Conservation (phyloP, 1,284 basidiomycete species). For the Vanrija sp. region DNA sequence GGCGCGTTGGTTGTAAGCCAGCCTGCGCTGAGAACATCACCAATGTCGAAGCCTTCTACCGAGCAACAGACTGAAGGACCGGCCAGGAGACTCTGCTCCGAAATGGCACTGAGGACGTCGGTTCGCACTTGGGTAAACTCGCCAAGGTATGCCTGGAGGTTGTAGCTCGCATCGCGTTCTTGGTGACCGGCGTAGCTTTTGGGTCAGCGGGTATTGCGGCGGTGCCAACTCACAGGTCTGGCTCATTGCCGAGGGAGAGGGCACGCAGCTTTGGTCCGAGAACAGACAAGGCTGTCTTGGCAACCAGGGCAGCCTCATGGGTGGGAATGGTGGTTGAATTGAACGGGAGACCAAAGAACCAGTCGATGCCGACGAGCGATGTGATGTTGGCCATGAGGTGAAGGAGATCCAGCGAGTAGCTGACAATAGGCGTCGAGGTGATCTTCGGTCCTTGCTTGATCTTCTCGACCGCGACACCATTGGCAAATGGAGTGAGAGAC, state of each 20-base stretch:
- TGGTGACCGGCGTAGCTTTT: slow-evolving; percentile 33
- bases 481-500: slow-evolving; percentile 30
- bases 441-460: slow-evolving; percentile 16
- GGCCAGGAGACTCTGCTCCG: slow-evolving; percentile 55
- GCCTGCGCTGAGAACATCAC: slow-evolving; percentile 57
- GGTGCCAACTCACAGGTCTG: slow-evolving; percentile 56
- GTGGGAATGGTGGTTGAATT: slow-evolving; percentile 50
- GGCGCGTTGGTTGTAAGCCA: slow-evolving; percentile 56
- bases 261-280: slow-evolving; percentile 61
- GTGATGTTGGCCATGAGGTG: slow-evolving; percentile 61
- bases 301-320: slow-evolving; percentile 57
- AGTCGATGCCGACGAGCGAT: slow-evolving; percentile 55
- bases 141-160: slow-evolving; percentile 52
- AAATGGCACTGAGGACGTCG: slow-evolving; percentile 29
- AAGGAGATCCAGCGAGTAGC: slow-evolving; percentile 59
- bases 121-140: slow-evolving; percentile 54
- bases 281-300: slow-evolving; percentile 53
- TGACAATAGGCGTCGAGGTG: slow-evolving; percentile 57
- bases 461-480: slow-evolving; percentile 52
- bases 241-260: slow-evolving; percentile 62
- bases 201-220: neutral
- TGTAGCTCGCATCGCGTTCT: slow-evolving; percentile 47
- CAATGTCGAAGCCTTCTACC: slow-evolving; percentile 52
- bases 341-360: slow-evolving; percentile 60
- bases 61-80: slow-evolving; percentile 59